Base-by-base conservation (phyloP, 31 red algal species). In the Odonthalia washingtoniensis region DNA sequence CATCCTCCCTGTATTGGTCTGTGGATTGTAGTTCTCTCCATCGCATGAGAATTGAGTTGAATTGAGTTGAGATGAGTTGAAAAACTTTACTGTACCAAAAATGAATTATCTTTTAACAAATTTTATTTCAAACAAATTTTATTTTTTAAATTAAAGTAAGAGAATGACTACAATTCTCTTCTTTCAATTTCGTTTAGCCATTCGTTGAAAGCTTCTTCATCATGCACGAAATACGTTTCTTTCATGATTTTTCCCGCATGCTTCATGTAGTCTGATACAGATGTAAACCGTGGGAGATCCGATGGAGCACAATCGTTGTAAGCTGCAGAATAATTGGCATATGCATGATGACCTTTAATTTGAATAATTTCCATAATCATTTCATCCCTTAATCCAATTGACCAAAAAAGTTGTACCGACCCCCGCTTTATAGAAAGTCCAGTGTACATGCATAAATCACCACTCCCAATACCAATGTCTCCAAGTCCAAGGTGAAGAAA, bases 321-420 rank as follows among this genome's bases (percentile, higher is more conserved):
- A n/a, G 40, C 74, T 18, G 5, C 38, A 77, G 32, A 77, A 18
- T 77, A 77, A 44, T 77, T 77, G 5, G 33, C 31, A 44, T 77
- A 77, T 16, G 40, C 40, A 44, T 77, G 26, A 40, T n/a, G 9
- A 17, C 74, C 38, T n/a, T n/a, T n/a, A n/a, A n/a, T n/a, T n/a
- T n/a, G n/a, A n/a, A n/a, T n/a, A n/a, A n/a, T n/a, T n/a, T n/a
- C n/a, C n/a, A n/a, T n/a, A n/a, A n/a, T n/a, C n/a, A n/a, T n/a
- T n/a, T n/a, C n/a, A n/a, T n/a, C n/a, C n/a, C n/a, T n/a, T n/a
- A n/a, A n/a, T n/a, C n/a, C n/a, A n/a, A n/a, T n/a, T n/a, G n/a
- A n/a, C 32, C 64, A 2, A 43, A 70, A n/a, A 16, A 83, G 64
- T 70, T 83, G 80, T 32, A 83, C 80, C 40, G 32, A 43, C 2